These are phyloP conservation scores for Hordeum pubiflorum DNA, from an alignment of 202 grass and related monocot genomes.

Conservation along the genomic window DNA sequence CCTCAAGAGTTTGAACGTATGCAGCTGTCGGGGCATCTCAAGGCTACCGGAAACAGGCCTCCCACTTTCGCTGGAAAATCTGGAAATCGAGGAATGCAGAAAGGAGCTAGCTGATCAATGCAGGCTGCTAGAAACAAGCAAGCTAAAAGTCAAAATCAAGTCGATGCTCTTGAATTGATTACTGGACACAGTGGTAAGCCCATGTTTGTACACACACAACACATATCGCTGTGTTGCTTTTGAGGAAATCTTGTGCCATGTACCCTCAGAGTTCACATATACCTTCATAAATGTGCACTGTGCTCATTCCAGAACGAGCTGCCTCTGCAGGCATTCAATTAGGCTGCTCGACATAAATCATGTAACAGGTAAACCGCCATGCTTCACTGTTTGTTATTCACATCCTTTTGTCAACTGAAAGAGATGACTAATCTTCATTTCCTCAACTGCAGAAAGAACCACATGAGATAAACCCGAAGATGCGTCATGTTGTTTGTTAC, in stretches of 20 bases:
- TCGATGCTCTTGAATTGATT: neutral
- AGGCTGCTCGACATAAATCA: neutral
- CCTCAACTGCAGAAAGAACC: no score
- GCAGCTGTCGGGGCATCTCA: rapidly evolving
- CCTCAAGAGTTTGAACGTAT: neutral
- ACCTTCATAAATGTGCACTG: neutral
- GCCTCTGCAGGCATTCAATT: neutral
- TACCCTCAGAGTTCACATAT: no score
- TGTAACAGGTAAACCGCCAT: neutral
- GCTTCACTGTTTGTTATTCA: neutral
- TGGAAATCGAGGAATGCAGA: rapidly evolving
- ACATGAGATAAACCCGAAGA: no score
- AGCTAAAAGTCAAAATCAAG: neutral
- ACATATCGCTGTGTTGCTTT: neutral
- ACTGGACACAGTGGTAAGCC: neutral
- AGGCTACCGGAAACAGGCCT: neutral
- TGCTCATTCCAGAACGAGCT: neutral
- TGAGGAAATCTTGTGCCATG: neutral
- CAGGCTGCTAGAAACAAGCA: neutral
- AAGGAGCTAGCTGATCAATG: neutral
- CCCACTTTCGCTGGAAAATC: neutral
- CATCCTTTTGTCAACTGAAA: no score
- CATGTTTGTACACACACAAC: neutral
- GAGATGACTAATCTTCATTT: no score
- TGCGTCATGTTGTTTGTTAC: no score